These are phyloP conservation scores for Citrus cavaleriei DNA, from an alignment of 345 rosid genomes.

Conservation along the genomic window DNA sequence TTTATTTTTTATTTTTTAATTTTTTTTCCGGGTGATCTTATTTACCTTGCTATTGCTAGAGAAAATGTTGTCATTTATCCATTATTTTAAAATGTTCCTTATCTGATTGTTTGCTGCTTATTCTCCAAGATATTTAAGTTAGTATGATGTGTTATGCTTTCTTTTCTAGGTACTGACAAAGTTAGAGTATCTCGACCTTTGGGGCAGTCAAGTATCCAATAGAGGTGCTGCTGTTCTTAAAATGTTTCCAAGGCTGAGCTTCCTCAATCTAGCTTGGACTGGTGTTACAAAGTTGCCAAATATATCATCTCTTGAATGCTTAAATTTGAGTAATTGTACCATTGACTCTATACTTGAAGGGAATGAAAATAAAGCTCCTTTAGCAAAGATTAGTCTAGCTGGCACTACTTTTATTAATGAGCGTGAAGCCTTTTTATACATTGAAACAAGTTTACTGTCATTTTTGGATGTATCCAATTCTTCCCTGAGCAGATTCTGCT, in stretches of 20 bases:
- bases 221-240: conserved; percentile 50
- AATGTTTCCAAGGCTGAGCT: conserved; percentile 55
- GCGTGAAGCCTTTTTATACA: conserved; percentile 43
- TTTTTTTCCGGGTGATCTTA: not conserved
- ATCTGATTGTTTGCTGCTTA: not conserved
- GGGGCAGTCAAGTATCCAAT: conserved; percentile 81
- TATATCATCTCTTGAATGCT: conserved; percentile 58
- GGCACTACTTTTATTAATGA: conserved; percentile 66
- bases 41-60: not conserved
- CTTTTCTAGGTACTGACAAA: conserved; percentile 56
- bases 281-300: conserved; percentile 55
- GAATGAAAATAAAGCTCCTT: conserved; percentile 39
- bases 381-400: conserved; percentile 50
- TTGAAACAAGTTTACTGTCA: conserved; percentile 43
- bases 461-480: conserved; percentile 67
- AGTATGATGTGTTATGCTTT: not conserved
- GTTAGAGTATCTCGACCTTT: conserved; percentile 83
- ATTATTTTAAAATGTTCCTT: conserved; percentile 6
- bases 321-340: conserved; percentile 77
- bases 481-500: conserved; percentile 47
- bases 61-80: not conserved
- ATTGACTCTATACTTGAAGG: conserved; percentile 44
- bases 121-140: not conserved
- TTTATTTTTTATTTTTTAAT: no score
- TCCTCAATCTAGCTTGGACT: conserved; percentile 84